Conservation (phyloP, 768 basidiomycete genomes). For the Gloeostereum incarnatum region DNA sequence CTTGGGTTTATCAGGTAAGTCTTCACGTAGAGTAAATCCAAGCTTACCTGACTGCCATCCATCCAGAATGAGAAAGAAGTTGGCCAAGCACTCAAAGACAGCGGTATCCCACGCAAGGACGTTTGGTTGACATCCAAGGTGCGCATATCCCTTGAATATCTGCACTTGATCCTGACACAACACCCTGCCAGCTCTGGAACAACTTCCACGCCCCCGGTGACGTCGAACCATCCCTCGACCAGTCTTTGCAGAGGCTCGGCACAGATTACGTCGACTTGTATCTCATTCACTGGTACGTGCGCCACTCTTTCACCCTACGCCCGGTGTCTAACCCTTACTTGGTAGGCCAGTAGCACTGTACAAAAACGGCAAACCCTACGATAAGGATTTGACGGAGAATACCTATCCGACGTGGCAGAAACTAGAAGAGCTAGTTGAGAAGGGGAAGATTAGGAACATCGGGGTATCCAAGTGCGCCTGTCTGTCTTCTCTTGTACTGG, state of each 20-base stretch:
- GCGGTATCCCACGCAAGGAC: conserved; percentile 49
- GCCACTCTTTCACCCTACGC: not conserved
- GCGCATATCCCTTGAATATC: not conserved
- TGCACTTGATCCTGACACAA: not conserved
- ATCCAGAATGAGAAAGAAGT: conserved; percentile 70
- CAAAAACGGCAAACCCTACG: conserved; percentile 34
- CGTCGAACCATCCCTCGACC: conserved; percentile 56
- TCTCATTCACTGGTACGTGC: no score
- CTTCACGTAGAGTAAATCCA: no score
- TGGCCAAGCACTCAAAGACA: conserved; percentile 48
- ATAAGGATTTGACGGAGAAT: conserved; percentile 55
- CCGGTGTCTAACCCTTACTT: not conserved
- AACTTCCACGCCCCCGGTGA: conserved; percentile 65
- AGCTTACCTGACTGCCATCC: no score
- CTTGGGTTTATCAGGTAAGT: conserved; percentile 56
- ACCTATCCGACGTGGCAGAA: conserved; percentile 75
- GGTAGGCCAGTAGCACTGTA: conserved; percentile 60
- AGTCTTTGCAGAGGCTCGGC: conserved; percentile 49
- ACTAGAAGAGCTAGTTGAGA: conserved; percentile 67
- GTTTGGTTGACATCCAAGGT: conserved; percentile 44
- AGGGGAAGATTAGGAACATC: conserved; percentile 70
- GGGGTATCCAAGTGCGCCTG: conserved; percentile 71
- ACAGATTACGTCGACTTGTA: conserved; percentile 74
- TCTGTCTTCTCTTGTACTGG: not conserved
- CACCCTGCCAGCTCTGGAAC: conserved; percentile 50